Percentiles rank a stretch among this genome's conserved stretches.
These are phyloP conservation scores for Ganoderma boninense DNA, from an alignment of 1,284 basidiomycete species.

Conservation along the genomic window DNA sequence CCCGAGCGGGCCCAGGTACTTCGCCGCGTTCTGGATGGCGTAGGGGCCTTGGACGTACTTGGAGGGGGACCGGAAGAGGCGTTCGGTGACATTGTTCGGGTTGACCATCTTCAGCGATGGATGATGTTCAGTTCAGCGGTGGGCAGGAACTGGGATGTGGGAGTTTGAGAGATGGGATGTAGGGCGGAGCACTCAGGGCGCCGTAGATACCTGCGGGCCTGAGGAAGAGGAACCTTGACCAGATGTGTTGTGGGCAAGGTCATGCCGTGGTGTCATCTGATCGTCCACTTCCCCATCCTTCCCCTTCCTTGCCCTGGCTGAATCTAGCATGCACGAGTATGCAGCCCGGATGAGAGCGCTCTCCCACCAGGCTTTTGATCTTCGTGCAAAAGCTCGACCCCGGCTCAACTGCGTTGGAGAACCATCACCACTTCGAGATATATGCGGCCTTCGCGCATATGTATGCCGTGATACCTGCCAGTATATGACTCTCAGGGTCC, in stretches of 20 bases:
- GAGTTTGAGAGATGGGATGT: not conserved
- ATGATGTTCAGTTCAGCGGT: not conserved
- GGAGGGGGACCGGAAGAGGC: conserved; percentile 46
- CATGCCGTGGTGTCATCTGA: not conserved
- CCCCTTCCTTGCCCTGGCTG: not conserved
- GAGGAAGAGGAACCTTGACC: not conserved
- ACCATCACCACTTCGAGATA: too few relatives aligned
- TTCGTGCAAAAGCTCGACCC: too few relatives aligned
- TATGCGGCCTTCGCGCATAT: too few relatives aligned
- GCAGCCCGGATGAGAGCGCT: not conserved
- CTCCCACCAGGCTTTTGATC: too few relatives aligned
- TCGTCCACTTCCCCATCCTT: not conserved
- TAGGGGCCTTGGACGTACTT: conserved; percentile 48
- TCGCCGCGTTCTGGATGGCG: conserved; percentile 44
- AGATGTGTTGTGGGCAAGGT: not conserved
- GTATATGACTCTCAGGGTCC: too few relatives aligned
- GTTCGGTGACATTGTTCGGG: conserved; percentile 43
- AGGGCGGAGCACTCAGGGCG: too few relatives aligned
- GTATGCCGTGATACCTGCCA: too few relatives aligned
- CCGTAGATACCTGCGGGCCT: too few relatives aligned
- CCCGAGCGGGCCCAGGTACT: conserved; percentile 41
- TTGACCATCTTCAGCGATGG: conserved; percentile 37
- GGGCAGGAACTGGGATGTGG: not conserved
- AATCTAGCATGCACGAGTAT: not conserved
- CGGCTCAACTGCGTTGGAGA: too few relatives aligned